phyloP scores from a whole-genome alignment of 345 rosid genomes.

The Aquilaria malaccensis region DNA sequence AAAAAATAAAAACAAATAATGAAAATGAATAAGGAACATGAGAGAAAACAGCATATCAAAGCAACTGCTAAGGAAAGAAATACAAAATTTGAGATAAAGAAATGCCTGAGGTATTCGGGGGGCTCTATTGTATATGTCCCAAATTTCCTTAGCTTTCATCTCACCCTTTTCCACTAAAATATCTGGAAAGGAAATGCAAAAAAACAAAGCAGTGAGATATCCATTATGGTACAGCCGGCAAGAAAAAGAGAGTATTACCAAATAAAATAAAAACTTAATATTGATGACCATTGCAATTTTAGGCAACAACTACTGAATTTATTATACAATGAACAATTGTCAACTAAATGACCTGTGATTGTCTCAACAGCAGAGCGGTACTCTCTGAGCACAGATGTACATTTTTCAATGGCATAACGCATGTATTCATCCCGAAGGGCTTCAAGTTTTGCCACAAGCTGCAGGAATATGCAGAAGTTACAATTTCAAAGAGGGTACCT shows the following conservation, averaged over 20 bases:
- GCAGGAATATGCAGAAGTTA: constrained; percentile 18
- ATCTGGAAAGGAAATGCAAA: constrained; percentile 38
- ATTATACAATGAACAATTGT: too few species aligned
- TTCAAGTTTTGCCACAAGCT: constrained; percentile 93
- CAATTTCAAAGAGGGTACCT: neutral
- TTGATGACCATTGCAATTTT: neutral
- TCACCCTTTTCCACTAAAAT: constrained; percentile 67
- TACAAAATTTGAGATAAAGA: neutral
- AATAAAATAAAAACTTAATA: neutral
- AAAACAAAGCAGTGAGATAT: too few species aligned
- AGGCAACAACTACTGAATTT: too few species aligned
- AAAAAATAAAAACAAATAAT: too few species aligned
- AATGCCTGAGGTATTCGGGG: constrained; percentile 76
- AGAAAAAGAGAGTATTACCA: neutral
- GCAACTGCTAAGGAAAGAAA: too few species aligned
- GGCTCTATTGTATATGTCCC: constrained; percentile 64
- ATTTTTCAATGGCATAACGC: constrained; percentile 78
- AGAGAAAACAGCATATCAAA: too few species aligned
- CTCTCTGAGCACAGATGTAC: constrained; percentile 73
- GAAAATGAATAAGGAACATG: too few species aligned
- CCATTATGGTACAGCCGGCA: neutral
- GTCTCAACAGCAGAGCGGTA: constrained; percentile 82
- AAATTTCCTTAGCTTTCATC: constrained; percentile 74
- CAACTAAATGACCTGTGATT: constrained; percentile 54
- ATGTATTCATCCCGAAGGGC: constrained; percentile 88